Evolutionary conservation across 139 green algal genomes (phyloP).

Genomic region (Chlamydomonas schloesseri): DNA sequence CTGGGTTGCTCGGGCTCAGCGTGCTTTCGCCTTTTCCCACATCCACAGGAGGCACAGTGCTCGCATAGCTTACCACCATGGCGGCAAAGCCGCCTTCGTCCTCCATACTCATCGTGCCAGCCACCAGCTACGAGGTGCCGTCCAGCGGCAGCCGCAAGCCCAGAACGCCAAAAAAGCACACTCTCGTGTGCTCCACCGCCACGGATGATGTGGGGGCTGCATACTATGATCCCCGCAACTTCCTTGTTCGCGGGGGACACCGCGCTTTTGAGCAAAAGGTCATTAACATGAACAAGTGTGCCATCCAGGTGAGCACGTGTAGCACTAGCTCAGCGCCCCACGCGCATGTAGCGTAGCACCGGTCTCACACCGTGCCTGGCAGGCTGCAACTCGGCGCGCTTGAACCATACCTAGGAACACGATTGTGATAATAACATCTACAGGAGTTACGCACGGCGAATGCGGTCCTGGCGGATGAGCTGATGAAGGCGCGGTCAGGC

Average conservation of each 20-base stretch:
- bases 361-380: no score
- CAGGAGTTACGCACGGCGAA: conserved; percentile 39
- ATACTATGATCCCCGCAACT: conserved; percentile 35
- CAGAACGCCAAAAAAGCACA: conserved; percentile 25
- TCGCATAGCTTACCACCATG: no score
- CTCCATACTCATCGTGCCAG: neutral
- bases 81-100: no score
- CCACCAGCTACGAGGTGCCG: conserved; percentile 23
- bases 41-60: no score
- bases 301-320: conserved; percentile 17
- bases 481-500: conserved; percentile 23
- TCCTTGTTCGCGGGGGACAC: conserved; percentile 16
- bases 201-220: neutral
- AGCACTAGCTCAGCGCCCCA: no score
- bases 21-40: no score
- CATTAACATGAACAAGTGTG: conserved; percentile 35
- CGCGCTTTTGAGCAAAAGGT: conserved; percentile 35
- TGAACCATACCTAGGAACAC: no score
- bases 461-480: conserved; percentile 28
- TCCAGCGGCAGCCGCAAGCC: neutral
- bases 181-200: neutral
- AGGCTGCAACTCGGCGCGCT: no score
- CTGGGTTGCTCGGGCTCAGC: no score
- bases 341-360: no score
- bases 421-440: no score